Conservation (phyloP, 352 stramenopile genomes). For the Pythium vanterpoolii region DNA sequence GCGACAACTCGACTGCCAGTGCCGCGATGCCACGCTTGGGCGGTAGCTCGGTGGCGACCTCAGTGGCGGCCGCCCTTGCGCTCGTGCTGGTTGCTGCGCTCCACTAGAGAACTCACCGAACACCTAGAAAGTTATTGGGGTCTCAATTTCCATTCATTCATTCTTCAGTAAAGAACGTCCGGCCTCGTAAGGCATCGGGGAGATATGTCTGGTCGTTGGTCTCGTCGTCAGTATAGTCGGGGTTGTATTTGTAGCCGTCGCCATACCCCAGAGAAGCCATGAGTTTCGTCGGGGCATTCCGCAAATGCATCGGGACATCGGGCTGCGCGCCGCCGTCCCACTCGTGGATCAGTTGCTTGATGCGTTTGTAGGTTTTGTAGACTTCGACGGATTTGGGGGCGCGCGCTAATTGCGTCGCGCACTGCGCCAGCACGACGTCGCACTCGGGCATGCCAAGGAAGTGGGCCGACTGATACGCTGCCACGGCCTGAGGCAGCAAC, state of each 20-base stretch:
- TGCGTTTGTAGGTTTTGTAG: constrained; percentile 79
- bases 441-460: constrained; percentile 86
- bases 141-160: constrained; percentile 11
- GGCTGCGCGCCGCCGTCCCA: constrained; percentile 53
- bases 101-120: background rate
- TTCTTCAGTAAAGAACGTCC: constrained; percentile 43
- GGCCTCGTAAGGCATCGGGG: constrained; percentile 57
- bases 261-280: constrained; percentile 80
- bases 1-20: constrained; percentile 1
- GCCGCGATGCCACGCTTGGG: background rate
- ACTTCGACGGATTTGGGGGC: constrained; percentile 83
- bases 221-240: constrained; percentile 59
- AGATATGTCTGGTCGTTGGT: constrained; percentile 84
- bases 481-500: constrained; percentile 59
- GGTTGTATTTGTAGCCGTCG: constrained; percentile 85
- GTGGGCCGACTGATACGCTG: constrained; percentile 71
- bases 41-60: background rate
- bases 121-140: background rate
- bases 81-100: background rate
- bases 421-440: constrained; percentile 77
- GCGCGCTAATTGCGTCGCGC: constrained; percentile 72
- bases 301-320: constrained; percentile 76
- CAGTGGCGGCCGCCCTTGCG: background rate
- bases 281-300: constrained; percentile 76
- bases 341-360: constrained; percentile 58